Conservation (phyloP, 768 basidiomycete genomes). For the Melanogaster broomeanus region DNA sequence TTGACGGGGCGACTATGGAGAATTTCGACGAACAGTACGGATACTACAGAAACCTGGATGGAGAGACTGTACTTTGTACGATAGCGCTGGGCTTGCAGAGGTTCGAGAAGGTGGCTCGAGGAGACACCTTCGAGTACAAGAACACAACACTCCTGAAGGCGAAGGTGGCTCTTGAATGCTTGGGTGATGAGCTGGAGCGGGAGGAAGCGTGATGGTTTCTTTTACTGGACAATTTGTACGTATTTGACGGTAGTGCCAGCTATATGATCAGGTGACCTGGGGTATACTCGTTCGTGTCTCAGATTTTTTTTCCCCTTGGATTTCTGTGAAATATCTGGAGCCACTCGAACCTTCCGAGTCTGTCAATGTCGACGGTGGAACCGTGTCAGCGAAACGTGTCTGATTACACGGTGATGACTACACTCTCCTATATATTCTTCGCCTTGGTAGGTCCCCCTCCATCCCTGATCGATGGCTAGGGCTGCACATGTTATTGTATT, state of each 20-base stretch:
- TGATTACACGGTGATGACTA: too few species aligned
- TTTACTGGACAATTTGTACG: not conserved
- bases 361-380: too few species aligned
- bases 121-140: conserved; percentile 47
- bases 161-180: conserved; percentile 47
- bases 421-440: too few species aligned
- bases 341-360: too few species aligned
- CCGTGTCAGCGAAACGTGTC: too few species aligned
- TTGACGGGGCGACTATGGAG: conserved; percentile 46
- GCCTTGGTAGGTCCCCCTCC: too few species aligned
- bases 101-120: conserved; percentile 37
- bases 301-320: too few species aligned
- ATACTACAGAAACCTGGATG: conserved; percentile 9
- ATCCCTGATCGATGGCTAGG: too few species aligned
- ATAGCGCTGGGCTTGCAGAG: conserved; percentile 54
- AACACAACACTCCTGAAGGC: conserved; percentile 52
- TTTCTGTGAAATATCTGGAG: too few species aligned
- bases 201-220: conserved; percentile 18
- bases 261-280: too few species aligned
- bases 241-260: conserved; percentile 4
- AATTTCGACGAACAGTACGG: conserved; percentile 35
- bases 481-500: too few species aligned
- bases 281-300: too few species aligned
- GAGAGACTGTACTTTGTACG: conserved; percentile 48
- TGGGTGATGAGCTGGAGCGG: conserved; percentile 31